Evolutionary conservation across 352 stramenopile genomes (phyloP).

Genomic region (Pythium scleroteichum): DNA sequence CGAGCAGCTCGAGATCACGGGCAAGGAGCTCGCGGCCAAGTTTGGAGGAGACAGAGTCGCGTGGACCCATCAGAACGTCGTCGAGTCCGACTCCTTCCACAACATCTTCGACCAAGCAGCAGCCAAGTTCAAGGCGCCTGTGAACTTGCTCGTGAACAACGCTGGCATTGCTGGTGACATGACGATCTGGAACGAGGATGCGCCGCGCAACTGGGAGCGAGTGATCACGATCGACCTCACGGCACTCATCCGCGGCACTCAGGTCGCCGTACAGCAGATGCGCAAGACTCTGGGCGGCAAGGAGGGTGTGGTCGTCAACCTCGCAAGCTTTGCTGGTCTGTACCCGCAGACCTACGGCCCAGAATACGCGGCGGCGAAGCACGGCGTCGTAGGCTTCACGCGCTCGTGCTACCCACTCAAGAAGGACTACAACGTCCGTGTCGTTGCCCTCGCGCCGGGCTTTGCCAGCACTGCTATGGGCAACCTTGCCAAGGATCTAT

Average conservation of each 20-base stretch:
- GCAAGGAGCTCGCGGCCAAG: conserved; percentile 53
- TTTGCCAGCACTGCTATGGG: conserved; percentile 77
- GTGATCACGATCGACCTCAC: conserved; percentile 77
- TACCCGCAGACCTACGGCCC: conserved; percentile 53
- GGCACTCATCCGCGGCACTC: conserved; percentile 66
- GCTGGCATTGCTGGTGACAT: conserved; percentile 67
- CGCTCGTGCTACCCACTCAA: conserved; percentile 61
- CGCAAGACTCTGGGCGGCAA: conserved; percentile 58
- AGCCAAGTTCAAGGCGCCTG: conserved; percentile 54
- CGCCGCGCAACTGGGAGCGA: conserved; percentile 47
- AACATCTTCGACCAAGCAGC: conserved; percentile 55
- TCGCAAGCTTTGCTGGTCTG: conserved; percentile 64
- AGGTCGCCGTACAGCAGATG: conserved; percentile 61
- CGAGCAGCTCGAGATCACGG: conserved; percentile 53
- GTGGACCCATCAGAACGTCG: conserved; percentile 74
- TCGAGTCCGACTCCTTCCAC: conserved; percentile 62
- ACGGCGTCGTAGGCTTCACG: conserved; percentile 73
- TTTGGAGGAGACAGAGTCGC: conserved; percentile 55
- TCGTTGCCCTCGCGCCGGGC: conserved; percentile 63
- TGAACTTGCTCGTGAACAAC: conserved; percentile 85
- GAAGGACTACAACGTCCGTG: conserved; percentile 68
- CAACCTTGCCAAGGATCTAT: conserved; percentile 31
- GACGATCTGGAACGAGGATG: conserved; percentile 44
- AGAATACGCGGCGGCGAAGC: conserved; percentile 75
- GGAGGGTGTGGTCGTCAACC: conserved; percentile 72